Conservation (phyloP, 2,329 filamentous ascomycete genomes). For the Plectosphaerella sp. region DNA sequence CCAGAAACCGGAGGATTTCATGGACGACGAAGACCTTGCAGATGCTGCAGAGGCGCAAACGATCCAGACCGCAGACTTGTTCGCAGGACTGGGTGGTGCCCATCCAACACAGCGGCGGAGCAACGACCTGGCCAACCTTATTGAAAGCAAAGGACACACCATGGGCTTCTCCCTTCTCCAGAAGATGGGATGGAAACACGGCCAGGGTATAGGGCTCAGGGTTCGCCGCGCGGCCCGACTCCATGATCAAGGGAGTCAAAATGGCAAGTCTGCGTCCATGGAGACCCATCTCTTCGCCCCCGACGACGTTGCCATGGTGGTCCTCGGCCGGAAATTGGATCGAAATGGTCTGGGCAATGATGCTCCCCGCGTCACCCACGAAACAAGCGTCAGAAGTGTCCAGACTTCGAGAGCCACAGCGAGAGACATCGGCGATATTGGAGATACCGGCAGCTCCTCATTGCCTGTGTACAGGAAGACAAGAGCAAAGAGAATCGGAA, state of each 20-base stretch:
- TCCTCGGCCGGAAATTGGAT: slow-evolving; percentile 61
- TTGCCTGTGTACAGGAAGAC: slow-evolving; percentile 40
- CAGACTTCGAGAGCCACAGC: slow-evolving; percentile 18
- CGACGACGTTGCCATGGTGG: slow-evolving; percentile 68
- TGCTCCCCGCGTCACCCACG: slow-evolving; percentile 18
- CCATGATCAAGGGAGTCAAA: slow-evolving; percentile 30
- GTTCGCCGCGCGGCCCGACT: slow-evolving; percentile 70
- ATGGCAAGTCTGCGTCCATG: slow-evolving; percentile 33
- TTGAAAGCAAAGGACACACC: slow-evolving; percentile 71
- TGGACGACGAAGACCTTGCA: slow-evolving; percentile 94
- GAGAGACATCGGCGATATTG: slow-evolving; percentile 15
- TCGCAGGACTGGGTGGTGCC: slow-evolving; percentile 68
- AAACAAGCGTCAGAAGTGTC: slow-evolving; percentile 45
- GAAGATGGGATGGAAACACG: slow-evolving; percentile 93
- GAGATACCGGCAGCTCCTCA: no score
- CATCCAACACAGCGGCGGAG: slow-evolving; percentile 37
- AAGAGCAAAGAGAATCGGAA: slow-evolving; percentile 38
- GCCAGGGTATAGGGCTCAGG: slow-evolving; percentile 88
- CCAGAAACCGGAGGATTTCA: slow-evolving; percentile 82
- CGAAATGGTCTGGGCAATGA: slow-evolving; percentile 57
- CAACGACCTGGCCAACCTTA: slow-evolving; percentile 63
- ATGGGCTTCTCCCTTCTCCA: slow-evolving; percentile 82
- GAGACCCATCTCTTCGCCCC: slow-evolving; percentile 77
- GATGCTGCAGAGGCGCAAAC: slow-evolving; percentile 76
- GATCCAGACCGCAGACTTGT: slow-evolving; percentile 68